Percentiles rank a stretch among this genome's conserved stretches.
Conservation (phyloP, 352 stramenopile genomes). For the Pythium dissimile region DNA sequence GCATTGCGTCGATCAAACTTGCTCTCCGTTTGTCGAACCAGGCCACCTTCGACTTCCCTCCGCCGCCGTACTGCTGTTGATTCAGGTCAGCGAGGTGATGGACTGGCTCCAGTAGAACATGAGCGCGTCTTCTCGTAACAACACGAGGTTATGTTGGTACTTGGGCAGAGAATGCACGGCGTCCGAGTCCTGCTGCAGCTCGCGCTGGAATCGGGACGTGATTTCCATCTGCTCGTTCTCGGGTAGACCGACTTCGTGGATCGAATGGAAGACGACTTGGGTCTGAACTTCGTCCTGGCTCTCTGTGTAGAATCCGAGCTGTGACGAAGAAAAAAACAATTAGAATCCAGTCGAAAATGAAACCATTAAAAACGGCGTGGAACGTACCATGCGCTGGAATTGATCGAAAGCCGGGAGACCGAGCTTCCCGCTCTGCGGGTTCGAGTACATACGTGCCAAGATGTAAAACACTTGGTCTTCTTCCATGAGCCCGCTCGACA, state of each 20-base stretch:
- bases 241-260: conserved; percentile 51
- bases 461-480: conserved; percentile 85
- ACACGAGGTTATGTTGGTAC: conserved; percentile 82
- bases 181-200: conserved; percentile 55
- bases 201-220: conserved; percentile 55
- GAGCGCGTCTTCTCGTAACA: conserved; percentile 78
- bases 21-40: conserved; percentile 1
- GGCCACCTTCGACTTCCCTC: too few species aligned
- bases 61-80: too few species aligned
- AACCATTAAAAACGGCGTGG: neutral
- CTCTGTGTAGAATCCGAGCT: conserved; percentile 84
- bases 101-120: conserved; percentile 89
- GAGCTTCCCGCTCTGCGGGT: conserved; percentile 60
- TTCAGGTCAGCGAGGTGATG: conserved; percentile 26
- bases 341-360: neutral
- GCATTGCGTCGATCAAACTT: too few species aligned
- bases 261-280: conserved; percentile 72
- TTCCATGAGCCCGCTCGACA: conserved; percentile 24
- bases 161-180: conserved; percentile 78
- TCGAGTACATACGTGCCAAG: conserved; percentile 73
- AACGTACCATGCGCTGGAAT: conserved; percentile 76
- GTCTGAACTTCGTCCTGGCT: conserved; percentile 65
- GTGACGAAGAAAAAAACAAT: neutral
- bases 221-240: conserved; percentile 68
- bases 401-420: conserved; percentile 80